Conservation (phyloP, 2,329 filamentous ascomycete species). For the Stromatinia cepivora region DNA sequence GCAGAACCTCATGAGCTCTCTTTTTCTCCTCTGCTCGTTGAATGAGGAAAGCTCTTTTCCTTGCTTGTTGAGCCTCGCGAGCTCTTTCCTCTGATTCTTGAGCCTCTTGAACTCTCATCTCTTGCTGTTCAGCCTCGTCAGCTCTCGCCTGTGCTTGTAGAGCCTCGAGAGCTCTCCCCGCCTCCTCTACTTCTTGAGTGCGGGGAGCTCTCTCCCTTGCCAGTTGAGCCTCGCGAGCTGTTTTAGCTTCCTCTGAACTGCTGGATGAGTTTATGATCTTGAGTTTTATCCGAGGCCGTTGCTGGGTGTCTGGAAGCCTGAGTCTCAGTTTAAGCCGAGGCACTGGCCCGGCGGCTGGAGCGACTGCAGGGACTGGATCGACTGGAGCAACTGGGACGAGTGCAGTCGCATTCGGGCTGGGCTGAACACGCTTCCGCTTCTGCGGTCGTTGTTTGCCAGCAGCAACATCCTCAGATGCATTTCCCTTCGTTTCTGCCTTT, state of each 20-base stretch:
- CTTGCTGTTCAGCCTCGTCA: neutral
- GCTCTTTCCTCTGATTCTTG: neutral
- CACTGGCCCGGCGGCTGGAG: too few species aligned
- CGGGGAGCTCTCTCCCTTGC: too few species aligned
- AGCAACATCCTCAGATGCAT: neutral
- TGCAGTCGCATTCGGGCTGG: too few species aligned
- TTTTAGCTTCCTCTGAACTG: neutral
- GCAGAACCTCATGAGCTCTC: neutral
- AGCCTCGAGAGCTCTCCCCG: neutral
- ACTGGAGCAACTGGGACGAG: too few species aligned
- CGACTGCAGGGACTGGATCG: too few species aligned
- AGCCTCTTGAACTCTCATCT: neutral
- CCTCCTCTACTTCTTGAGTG: neutral
- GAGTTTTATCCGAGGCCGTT: neutral
- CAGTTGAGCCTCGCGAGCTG: neutral
- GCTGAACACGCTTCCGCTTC: too few species aligned
- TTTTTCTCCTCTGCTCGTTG: neutral
- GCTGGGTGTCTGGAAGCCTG: too few species aligned
- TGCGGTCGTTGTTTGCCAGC: neutral
- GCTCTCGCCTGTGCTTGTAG: neutral
- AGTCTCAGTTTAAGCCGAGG: too few species aligned
- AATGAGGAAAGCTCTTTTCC: neutral
- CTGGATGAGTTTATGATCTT: neutral
- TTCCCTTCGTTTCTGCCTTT: neutral
- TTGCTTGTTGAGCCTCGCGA: neutral